Base-by-base conservation (phyloP, 768 basidiomycete species). In the Dentipellis sp. region DNA sequence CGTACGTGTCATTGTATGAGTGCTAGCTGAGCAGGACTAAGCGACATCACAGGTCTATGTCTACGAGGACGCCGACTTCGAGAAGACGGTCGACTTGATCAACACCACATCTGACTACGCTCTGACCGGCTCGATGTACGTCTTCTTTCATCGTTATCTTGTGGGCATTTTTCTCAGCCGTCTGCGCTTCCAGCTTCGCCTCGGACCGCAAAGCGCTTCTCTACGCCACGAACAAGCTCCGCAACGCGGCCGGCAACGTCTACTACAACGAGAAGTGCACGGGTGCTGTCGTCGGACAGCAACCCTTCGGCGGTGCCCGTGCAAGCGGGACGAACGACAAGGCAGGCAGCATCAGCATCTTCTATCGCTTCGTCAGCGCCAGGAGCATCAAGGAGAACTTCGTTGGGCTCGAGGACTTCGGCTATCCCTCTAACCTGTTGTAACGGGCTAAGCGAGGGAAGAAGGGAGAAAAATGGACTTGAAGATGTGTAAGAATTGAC, bases 181-280 rank as follows among this genome's bases (percentile, higher is more conserved):
- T 56, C 38, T 50, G 23, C 29, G 29, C 29, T 38, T 51, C 53
- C 66, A 93, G 93, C 71, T 97, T 97, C 74, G 77, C 93, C 11
- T 64, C 77, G 2, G 89, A 93, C 62, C 88, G 97, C 62, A 76
- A 80, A 23, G 92, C 86, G 6, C 80, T 97, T 55, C 71, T 94
- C 60, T 73, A 74, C 36, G 91, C 93, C 2, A 85, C 91, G 45
- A 87, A 88, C 72, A 79, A 78, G 54, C 79, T 99, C 46, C 86
- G 93, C 55, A 88, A 95, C 72, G 78, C 94, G 1, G 91, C 97
- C 3, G 97, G 97, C 2, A 99, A 97, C 69, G 84, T 95, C 55
- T 99, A 99, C 75, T 92, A 94, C 74, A 97, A 97, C 70, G 94
- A 97, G 64, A 94, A 95, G 71, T 98, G 93, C 72, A 99, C 95